These are phyloP conservation scores for Physcomitrellopsis africana DNA, from an alignment of 225 moss, liverwort and hornwort species.

Conservation along the genomic window DNA sequence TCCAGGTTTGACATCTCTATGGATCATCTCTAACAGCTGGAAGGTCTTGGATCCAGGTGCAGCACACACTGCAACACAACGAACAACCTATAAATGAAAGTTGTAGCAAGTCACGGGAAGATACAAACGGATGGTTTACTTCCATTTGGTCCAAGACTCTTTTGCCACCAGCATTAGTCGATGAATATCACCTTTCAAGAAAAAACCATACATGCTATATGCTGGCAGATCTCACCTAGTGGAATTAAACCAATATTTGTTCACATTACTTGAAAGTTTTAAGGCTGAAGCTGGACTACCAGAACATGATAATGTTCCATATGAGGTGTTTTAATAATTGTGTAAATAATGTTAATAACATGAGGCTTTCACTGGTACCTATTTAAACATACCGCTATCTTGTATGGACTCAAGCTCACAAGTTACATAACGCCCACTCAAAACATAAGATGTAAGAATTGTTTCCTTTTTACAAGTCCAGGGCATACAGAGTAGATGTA, in stretches of 20 bases:
- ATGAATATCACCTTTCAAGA: neutral
- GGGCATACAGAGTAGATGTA: conserved; percentile 3
- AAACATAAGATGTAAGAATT: neutral
- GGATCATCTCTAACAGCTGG: conserved; percentile 90
- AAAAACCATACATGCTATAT: neutral
- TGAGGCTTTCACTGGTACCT: conserved; percentile 6
- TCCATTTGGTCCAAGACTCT: neutral
- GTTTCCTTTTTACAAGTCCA: conserved; percentile 16
- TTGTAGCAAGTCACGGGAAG: neutral
- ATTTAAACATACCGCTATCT: conserved; percentile 4
- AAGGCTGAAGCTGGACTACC: conserved; percentile 19
- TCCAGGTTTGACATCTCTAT: conserved; percentile 75
- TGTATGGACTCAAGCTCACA: neutral
- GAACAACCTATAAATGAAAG: neutral
- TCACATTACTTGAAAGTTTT: conserved; percentile 1
- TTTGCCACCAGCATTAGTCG: neutral
- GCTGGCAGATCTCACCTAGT: conserved; percentile 6
- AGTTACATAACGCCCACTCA: conserved; percentile 2
- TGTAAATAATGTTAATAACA: neutral
- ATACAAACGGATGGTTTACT: neutral
- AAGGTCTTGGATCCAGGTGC: conserved; percentile 97
- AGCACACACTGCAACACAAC: conserved; percentile 77
- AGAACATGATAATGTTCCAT: conserved; percentile 4
- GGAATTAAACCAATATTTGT: conserved; percentile 8
- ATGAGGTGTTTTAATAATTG: neutral